Evolutionary conservation across 805 yeast genomes (phyloP), one percentile per base, ranked within the genome.

Genomic region (Hanseniaspora mollemarum): DNA sequence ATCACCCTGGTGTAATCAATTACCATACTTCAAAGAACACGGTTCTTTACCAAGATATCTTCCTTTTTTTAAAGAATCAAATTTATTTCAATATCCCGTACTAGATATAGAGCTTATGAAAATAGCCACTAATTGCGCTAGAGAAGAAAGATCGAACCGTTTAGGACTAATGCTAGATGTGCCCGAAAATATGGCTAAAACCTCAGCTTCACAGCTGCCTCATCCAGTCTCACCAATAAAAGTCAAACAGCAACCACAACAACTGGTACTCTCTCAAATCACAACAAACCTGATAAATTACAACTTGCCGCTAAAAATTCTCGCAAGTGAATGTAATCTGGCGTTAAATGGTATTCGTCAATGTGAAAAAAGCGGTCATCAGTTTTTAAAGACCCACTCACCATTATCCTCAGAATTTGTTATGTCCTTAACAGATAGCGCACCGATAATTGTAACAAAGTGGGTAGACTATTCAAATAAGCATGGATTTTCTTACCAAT

Each of bases 391-490:
- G 25, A 40, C 25, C 25, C 40, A 51, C n/a, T 28, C 39, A 2
- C 53, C 52, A n/a, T 18, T 41, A 19, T 28, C 46, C 18, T 42
- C 44, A 16, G 38, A 32, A 25, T 24, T 16, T 9, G 41, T 41
- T 15, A 31, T 28, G 22, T 40, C 50, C 7, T 29, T 35, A 15
- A 16, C 19, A 18, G 49, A 40, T 12, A 65, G 63, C 51, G 74
- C 76, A 55, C 94, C 88, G 12, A 75, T 78, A 18, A 76, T 85
- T 54, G 79, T 90, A 39, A 83, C 94, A 54, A 88, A 90, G 63
- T 92, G 99, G 99, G 97, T 94, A 26, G 99, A 92, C 64, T 92
- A 90, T 64, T 83, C 96, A 25, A 87, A 88, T 68, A 87, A 83
- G 64, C 94, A 90, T 66, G 98, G 98, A 1, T 81, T 92, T 62